A percentile compares a stretch with the other conserved stretches of the same genome.
Evolutionary conservation across 2,329 filamentous ascomycete species (phyloP).

Genomic region (Mycogone perniciosa): DNA sequence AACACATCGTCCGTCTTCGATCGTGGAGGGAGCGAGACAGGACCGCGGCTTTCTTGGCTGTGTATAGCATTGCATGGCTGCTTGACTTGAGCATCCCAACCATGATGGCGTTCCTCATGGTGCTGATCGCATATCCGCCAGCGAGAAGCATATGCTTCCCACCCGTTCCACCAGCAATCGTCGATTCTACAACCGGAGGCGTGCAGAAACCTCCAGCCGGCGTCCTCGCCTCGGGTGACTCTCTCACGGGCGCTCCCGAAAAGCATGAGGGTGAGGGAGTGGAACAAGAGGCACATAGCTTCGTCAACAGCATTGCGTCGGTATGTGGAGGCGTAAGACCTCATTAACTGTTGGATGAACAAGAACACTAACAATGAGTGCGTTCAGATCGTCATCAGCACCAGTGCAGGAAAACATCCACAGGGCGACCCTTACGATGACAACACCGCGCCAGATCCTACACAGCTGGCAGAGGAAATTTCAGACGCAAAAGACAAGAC

Average conservation of each 20-base stretch:
- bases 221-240: slow-evolving; percentile 68
- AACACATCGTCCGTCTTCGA: slow-evolving; percentile 68
- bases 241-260: slow-evolving; percentile 74
- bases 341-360: neutral
- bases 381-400: slow-evolving; percentile 60
- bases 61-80: slow-evolving; percentile 61
- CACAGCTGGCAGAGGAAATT: slow-evolving; percentile 30
- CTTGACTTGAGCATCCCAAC: slow-evolving; percentile 64
- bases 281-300: slow-evolving; percentile 75
- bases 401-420: slow-evolving; percentile 70
- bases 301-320: slow-evolving; percentile 60
- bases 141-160: slow-evolving; percentile 63
- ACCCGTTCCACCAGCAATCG: slow-evolving; percentile 67
- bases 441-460: slow-evolving; percentile 46
- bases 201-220: slow-evolving; percentile 72
- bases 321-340: slow-evolving; percentile 29
- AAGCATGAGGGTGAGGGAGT: slow-evolving; percentile 78
- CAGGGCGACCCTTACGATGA: slow-evolving; percentile 53
- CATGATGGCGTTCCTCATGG: slow-evolving; percentile 51
- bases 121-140: slow-evolving; percentile 59
- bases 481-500: slow-evolving; percentile 37
- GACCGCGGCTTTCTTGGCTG: slow-evolving; percentile 54
- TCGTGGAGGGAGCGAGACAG: slow-evolving; percentile 71
- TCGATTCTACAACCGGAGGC: slow-evolving; percentile 62
- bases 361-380: neutral